Percentiles rank a stretch among this genome's conserved stretches.
Evolutionary conservation across 371 early-diverging fungal genomes (phyloP).

Genomic region (Rhizopus delemar): DNA sequence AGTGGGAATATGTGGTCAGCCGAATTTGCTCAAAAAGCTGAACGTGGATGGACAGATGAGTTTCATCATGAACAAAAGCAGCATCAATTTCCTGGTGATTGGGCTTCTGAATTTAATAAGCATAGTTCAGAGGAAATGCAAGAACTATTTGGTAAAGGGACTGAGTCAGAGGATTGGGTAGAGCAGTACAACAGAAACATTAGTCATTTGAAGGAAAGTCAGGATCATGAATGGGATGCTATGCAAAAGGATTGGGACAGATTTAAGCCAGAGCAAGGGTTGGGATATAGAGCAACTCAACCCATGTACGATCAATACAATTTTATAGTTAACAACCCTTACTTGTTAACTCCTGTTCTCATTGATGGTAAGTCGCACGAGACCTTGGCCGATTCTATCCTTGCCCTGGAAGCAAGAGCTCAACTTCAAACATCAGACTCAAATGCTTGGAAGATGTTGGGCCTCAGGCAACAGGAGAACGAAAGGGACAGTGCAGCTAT

Average conservation of each 20-base stretch:
- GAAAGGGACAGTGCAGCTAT: conserved; percentile 89
- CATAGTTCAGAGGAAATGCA: conserved; percentile 41
- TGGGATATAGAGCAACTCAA: conserved; percentile 61
- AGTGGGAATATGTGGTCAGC: conserved; percentile 30
- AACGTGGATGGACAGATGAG: conserved; percentile 44
- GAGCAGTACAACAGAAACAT: conserved; percentile 73
- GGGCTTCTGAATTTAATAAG: conserved; percentile 61
- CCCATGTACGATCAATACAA: conserved; percentile 72
- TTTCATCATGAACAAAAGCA: conserved; percentile 39
- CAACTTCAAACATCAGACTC: conserved; percentile 80
- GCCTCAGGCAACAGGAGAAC: conserved; percentile 88
- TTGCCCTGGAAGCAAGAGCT: conserved; percentile 92
- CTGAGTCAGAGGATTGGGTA: conserved; percentile 55
- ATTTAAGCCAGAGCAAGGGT: conserved; percentile 38
- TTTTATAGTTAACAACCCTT: conserved; percentile 83
- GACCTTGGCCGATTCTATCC: conserved; percentile 79
- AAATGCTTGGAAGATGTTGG: conserved; percentile 79
- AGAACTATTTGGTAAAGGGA: conserved; percentile 59
- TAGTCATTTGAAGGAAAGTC: conserved; percentile 64
- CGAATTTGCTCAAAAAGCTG: conserved; percentile 40
- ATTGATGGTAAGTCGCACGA: conserved; percentile 57
- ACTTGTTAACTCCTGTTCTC: conserved; percentile 46
- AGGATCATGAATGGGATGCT: conserved; percentile 77
- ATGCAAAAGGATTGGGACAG: conserved; percentile 74
- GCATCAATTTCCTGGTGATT: conserved; percentile 27